Evolutionary conservation across 1,284 basidiomycete species (phyloP).

Genomic region (Pascua sp.): DNA sequence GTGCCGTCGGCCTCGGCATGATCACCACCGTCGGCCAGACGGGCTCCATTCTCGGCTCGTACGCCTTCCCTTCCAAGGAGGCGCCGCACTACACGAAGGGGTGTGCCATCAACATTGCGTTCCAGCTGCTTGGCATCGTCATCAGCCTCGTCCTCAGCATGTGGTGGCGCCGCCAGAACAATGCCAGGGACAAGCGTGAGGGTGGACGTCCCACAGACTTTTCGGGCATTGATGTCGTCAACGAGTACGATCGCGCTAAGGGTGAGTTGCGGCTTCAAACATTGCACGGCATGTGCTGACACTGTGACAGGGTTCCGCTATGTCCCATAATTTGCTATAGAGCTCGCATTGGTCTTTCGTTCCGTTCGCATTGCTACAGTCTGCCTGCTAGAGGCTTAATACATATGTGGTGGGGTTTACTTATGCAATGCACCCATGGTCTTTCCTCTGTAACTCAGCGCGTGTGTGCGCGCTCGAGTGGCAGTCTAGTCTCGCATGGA

Average conservation of each 20-base stretch:
- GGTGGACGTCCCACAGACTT: constrained; percentile 17
- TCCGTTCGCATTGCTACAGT: too few species aligned
- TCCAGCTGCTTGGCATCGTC: constrained; percentile 41
- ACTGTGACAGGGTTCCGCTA: not conserved
- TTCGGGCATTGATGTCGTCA: not conserved
- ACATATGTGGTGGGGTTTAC: too few species aligned
- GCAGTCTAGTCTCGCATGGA: too few species aligned
- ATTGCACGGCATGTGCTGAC: not conserved
- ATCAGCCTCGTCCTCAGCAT: constrained; percentile 40
- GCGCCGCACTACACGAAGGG: constrained; percentile 49
- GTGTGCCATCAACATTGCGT: constrained; percentile 46
- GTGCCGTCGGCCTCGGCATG: constrained; percentile 50
- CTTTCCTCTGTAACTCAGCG: too few species aligned
- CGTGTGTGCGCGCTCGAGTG: too few species aligned
- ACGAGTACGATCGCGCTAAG: not conserved
- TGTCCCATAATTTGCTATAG: not conserved
- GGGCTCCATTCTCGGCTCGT: constrained; percentile 31
- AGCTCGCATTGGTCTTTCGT: too few species aligned
- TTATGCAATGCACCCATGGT: too few species aligned
- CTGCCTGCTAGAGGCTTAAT: too few species aligned
- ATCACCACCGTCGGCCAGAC: constrained; percentile 13
- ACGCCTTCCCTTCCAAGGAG: constrained; percentile 43
- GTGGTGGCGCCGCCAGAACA: constrained; percentile 48
- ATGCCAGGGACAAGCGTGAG: constrained; percentile 43
- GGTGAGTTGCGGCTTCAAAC: not conserved